Evolutionary conservation across 208 protist species (phyloP).

Genomic region (Vickermania spadyakhi): DNA sequence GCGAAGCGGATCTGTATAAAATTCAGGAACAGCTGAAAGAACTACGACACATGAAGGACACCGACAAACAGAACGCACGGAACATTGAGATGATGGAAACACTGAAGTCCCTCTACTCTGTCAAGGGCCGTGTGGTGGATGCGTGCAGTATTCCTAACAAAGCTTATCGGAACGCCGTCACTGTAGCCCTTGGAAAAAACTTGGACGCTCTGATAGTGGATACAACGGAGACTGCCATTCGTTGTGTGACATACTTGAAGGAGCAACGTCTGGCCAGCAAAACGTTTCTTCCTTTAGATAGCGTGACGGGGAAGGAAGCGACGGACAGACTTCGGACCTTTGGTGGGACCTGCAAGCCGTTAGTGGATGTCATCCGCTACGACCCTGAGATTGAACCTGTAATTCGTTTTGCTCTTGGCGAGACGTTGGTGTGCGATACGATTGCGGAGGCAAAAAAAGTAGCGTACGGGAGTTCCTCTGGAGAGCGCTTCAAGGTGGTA

Average conservation of each 20-base stretch:
- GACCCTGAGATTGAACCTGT: slow-evolving; percentile 79
- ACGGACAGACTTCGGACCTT: slow-evolving; percentile 90
- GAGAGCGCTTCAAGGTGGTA: slow-evolving; percentile 89
- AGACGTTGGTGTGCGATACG: slow-evolving; percentile 94
- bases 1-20: slow-evolving; percentile 69
- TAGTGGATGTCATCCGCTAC: slow-evolving; percentile 92
- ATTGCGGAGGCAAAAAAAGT: slow-evolving; percentile 87
- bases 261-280: slow-evolving; percentile 89
- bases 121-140: slow-evolving; percentile 89
- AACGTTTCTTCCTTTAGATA: slow-evolving; percentile 96
- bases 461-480: slow-evolving; percentile 48
- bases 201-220: slow-evolving; percentile 97
- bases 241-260: slow-evolving; percentile 95
- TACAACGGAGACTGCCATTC: slow-evolving; percentile 81
- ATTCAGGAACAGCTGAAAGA: slow-evolving; percentile 87
- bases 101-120: slow-evolving; percentile 86
- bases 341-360: slow-evolving; percentile 82
- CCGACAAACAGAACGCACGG: slow-evolving; percentile 51
- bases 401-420: slow-evolving; percentile 92
- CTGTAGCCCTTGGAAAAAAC: slow-evolving; percentile 94
- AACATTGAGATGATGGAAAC: slow-evolving; percentile 83
- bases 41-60: slow-evolving; percentile 77
- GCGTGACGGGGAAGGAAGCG: slow-evolving; percentile 76
- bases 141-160: slow-evolving; percentile 88
- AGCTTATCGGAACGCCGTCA: slow-evolving; percentile 90